A percentile compares a stretch with the other conserved stretches of the same genome.
phyloP scores from a whole-genome alignment of 2,329 filamentous ascomycete species.

The Sporothrix pseudoabietina region DNA sequence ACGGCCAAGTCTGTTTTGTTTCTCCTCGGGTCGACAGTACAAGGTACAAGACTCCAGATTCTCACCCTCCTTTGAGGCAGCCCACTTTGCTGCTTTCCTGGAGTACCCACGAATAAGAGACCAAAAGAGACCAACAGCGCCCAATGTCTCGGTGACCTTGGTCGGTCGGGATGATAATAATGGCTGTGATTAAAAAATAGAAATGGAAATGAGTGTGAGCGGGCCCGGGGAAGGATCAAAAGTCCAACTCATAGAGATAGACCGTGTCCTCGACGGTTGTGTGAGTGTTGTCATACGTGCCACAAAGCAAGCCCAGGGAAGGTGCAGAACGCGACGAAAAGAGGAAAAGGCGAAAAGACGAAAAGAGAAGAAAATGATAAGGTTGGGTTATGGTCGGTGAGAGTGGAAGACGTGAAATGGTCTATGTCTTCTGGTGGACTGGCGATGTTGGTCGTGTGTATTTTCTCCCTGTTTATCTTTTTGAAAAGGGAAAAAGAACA shows the following conservation, averaged over 20 bases:
- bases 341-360: background rate
- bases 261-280: background rate
- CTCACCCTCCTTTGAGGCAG: background rate
- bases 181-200: background rate
- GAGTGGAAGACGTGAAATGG: no score
- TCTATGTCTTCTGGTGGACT: no score
- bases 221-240: background rate
- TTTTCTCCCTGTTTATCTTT: no score
- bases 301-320: background rate
- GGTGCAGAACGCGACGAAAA: background rate
- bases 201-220: background rate
- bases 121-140: no score
- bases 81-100: background rate
- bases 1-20: background rate
- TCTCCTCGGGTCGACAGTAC: background rate
- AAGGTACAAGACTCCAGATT: background rate
- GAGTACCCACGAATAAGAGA: background rate
- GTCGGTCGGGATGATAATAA: background rate
- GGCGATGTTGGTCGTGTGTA: no score
- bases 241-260: background rate
- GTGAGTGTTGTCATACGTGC: conserved; percentile 10
- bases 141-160: conserved; percentile 6
- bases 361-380: background rate
- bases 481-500: background rate
- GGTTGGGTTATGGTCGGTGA: background rate